These are phyloP conservation scores for Kernera saxatilis DNA, from an alignment of 345 rosid species.

Conservation along the genomic window DNA sequence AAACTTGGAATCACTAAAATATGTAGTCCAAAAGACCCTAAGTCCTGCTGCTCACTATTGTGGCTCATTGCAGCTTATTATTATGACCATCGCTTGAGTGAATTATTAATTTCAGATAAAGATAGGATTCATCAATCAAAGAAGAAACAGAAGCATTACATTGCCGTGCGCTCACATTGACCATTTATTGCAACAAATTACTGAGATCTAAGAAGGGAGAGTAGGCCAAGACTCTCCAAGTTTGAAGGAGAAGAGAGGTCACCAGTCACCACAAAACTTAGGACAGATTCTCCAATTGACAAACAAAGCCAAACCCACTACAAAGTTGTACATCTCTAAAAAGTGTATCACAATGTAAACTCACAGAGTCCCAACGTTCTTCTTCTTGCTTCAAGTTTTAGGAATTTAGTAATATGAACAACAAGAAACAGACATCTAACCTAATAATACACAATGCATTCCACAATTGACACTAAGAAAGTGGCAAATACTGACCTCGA, in stretches of 20 bases:
- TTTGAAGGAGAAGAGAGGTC: neutral
- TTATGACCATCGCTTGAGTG: neutral
- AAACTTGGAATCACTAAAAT: neutral
- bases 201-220: neutral
- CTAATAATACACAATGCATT: neutral
- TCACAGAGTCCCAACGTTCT: neutral
- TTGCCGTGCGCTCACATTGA: too few relatives aligned
- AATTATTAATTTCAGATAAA: neutral
- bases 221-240: neutral
- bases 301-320: neutral
- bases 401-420: neutral
- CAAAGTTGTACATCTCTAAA: neutral
- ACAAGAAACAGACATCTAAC: neutral
- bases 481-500: conserved; percentile 35
- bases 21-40: neutral
- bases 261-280: neutral
- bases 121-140: neutral
- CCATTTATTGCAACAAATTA: too few relatives aligned
- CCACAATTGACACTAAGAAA: neutral
- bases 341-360: neutral
- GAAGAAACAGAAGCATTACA: neutral
- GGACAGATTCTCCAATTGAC: neutral
- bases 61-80: neutral
- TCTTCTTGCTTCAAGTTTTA: neutral
- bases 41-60: neutral